Base-by-base conservation (phyloP, 768 basidiomycete species). In the Lanmaoa pseudosensibilis region DNA sequence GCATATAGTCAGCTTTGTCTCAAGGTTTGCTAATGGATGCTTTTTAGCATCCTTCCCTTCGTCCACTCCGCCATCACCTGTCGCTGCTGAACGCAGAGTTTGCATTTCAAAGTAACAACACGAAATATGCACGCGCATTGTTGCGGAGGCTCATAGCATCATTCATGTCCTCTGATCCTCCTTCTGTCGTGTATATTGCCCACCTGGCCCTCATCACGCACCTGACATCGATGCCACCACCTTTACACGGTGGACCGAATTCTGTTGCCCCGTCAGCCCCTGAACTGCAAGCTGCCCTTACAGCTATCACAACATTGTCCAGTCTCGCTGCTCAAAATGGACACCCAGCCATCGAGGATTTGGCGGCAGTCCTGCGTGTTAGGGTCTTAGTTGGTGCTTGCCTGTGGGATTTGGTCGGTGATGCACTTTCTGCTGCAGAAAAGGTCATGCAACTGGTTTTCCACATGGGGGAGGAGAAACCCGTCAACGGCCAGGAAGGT, bases 11-110 rank as follows among this genome's bases (percentile, higher is more conserved):
- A 15, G 25, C 6, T 52, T 40, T 23, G 11, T 47, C 44, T 23
- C 23, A n/a, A 50, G 46, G n/a, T 33, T 50, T 34, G 18, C 30
- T 62, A 46, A 63, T 55, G 23, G 27, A 6, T 12, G 30, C 25
- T 50, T 18, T 59, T 0, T 50, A 87, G 85, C 85, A 87, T 62
- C 86, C 89, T 3, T 79, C 86, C 11, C 75, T 92, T 11, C 78
- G 83, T 50, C 70, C 76, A 8, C 85, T 87, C 65, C 81, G 78
- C 41, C 80, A 82, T 4, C 80, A 83, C 54, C 72, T 92, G 23
- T 79, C 80, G 1, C 73, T 83, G 38, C 80, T 90, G 34, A 85
- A 86, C 18, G 82, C 86, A 4, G 83, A 80, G 37, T 76, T 91
- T 8, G 62, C 69, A 3, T 61, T 47, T 74, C 83, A 32, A 64